phyloP scores from a whole-genome alignment of 495 filamentous ascomycete species.

The Penicillium desertorum region DNA sequence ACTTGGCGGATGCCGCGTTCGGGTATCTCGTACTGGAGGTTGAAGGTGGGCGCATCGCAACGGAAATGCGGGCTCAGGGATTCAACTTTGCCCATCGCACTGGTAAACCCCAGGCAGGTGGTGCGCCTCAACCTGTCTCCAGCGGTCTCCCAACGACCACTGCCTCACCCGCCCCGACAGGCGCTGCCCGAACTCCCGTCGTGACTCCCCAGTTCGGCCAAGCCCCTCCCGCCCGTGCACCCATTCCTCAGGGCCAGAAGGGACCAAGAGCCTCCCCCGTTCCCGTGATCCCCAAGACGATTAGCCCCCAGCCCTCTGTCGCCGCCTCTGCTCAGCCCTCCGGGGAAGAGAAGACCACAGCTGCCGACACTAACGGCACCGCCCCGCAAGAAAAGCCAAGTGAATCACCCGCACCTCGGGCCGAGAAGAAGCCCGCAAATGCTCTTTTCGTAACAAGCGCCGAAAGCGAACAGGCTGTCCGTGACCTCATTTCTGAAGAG shows the following conservation, averaged over 20 bases:
- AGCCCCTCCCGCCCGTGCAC: slow-evolving; percentile 34
- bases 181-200: slow-evolving; percentile 27
- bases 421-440: slow-evolving; percentile 60
- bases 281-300: slow-evolving; percentile 55
- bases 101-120: slow-evolving; percentile 46
- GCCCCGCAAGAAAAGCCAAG: slow-evolving; percentile 39
- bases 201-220: slow-evolving; percentile 48
- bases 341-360: slow-evolving; percentile 35
- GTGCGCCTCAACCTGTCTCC: slow-evolving; percentile 38
- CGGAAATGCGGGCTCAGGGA: slow-evolving; percentile 96
- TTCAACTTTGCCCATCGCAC: slow-evolving; percentile 98
- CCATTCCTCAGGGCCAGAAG: slow-evolving; percentile 42
- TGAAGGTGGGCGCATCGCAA: slow-evolving; percentile 90
- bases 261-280: slow-evolving; percentile 48
- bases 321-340: slow-evolving; percentile 38
- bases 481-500: slow-evolving; percentile 75
- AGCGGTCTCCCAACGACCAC: slow-evolving; percentile 39
- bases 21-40: slow-evolving; percentile 94
- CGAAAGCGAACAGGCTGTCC: slow-evolving; percentile 71
- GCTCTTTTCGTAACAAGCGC: slow-evolving; percentile 84
- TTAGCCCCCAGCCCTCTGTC: slow-evolving; percentile 52
- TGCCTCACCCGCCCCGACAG: slow-evolving; percentile 41
- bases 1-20: slow-evolving; percentile 95
- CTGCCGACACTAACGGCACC: slow-evolving; percentile 39
- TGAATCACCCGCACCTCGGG: slow-evolving; percentile 40